These are phyloP conservation scores for Corinectria fuckeliana DNA, from an alignment of 2,329 filamentous ascomycete species.

Conservation along the genomic window DNA sequence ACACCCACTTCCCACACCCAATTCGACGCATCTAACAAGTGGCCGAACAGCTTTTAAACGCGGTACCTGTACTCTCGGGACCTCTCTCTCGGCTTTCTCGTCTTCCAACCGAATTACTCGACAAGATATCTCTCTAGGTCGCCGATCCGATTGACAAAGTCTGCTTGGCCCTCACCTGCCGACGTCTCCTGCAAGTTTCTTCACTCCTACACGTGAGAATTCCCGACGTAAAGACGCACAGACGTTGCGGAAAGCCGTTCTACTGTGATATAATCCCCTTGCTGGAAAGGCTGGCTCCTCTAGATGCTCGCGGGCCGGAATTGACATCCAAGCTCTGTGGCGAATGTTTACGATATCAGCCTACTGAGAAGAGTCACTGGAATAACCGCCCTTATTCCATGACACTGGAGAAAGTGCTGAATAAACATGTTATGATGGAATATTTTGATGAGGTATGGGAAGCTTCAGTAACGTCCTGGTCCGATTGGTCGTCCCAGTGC, in stretches of 20 bases:
- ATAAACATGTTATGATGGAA: no score
- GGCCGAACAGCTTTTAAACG: constrained; percentile 1
- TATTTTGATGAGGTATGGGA: no score
- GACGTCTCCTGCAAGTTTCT: constrained; percentile 9
- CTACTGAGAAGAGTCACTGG: constrained; percentile 6
- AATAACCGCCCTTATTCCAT: no score
- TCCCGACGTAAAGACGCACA: constrained; percentile 2
- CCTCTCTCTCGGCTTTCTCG: constrained; percentile 17
- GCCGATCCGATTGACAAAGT: constrained; percentile 7
- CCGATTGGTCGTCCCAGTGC: no score
- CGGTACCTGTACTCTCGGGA: constrained; percentile 4
- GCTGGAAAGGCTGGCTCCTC: neutral
- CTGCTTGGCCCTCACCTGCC: constrained; percentile 13
- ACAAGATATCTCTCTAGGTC: constrained; percentile 3
- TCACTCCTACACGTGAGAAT: neutral
- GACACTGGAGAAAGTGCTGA: no score
- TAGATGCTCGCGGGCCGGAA: constrained; percentile 2
- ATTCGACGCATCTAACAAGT: constrained; percentile 4
- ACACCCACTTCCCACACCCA: neutral
- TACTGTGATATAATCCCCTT: neutral
- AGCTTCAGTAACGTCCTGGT: no score
- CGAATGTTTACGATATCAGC: constrained; percentile 8
- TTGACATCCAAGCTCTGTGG: constrained; percentile 5
- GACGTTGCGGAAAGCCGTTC: neutral
- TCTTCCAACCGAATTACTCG: constrained; percentile 14